phyloP scores from a whole-genome alignment of 139 green algal genomes.

The Microglena sp. region DNA sequence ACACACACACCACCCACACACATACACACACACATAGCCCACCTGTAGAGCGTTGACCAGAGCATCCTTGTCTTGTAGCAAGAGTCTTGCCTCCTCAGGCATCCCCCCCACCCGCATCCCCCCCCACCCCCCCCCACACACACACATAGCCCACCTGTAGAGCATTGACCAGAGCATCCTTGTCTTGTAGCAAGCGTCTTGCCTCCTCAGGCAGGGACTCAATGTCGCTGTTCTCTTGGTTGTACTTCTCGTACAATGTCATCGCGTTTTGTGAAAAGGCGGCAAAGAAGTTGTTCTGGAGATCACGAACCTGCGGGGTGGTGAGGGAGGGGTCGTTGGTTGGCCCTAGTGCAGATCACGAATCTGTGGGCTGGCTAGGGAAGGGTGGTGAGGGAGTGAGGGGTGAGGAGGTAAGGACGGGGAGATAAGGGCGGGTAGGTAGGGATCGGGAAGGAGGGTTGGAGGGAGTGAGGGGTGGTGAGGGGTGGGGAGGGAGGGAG shows the following conservation, averaged over 20 bases:
- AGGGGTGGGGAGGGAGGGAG: no score
- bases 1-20: not conserved
- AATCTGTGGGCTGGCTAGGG: not conserved
- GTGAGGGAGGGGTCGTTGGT: no score
- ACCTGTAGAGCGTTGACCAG: conserved; percentile 42
- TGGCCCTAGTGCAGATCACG: not conserved
- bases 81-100: conserved; percentile 37
- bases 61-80: conserved; percentile 53
- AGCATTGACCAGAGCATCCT: conserved; percentile 43
- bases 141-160: conserved; percentile 37
- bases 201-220: conserved; percentile 44
- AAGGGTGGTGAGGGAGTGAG: not conserved
- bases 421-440: no score
- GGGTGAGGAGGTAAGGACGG: no score
- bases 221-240: conserved; percentile 37
- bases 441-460: not conserved
- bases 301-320: conserved; percentile 44
- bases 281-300: conserved; percentile 52
- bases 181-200: conserved; percentile 24
- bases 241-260: conserved; percentile 53
- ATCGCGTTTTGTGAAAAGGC: conserved; percentile 27
- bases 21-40: not conserved
- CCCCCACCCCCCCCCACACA: no score
- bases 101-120: no score
- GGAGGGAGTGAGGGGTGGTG: no score